These are phyloP conservation scores for Hordeum vulgare DNA, from an alignment of 176 grass and related monocot species.

Conservation along the genomic window DNA sequence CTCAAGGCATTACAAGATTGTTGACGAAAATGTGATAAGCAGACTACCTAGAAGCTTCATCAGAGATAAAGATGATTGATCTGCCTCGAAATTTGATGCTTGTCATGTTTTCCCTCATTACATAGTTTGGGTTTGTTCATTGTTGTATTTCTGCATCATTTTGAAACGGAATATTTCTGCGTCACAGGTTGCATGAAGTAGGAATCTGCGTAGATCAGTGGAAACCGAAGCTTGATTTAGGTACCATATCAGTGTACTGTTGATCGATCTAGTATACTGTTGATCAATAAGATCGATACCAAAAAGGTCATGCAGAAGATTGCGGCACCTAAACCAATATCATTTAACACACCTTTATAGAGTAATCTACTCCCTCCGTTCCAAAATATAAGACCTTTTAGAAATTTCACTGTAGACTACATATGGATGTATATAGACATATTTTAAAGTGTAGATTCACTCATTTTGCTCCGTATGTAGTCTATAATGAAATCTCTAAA, in stretches of 20 bases:
- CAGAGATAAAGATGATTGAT: constrained; percentile 66
- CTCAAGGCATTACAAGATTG: constrained; percentile 93
- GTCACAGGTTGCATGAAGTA: not conserved
- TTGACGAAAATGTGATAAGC: constrained; percentile 87
- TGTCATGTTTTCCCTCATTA: not conserved
- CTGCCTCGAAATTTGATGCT: not conserved
- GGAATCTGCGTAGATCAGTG: not conserved
- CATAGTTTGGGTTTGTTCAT: not conserved
- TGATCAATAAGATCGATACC: not conserved
- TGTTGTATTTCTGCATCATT: not conserved
- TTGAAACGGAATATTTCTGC: too few species aligned
- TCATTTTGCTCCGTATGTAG: too few species aligned
- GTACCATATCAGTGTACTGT: constrained; percentile 1
- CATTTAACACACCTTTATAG: not conserved
- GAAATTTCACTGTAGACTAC: too few species aligned
- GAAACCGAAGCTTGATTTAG: not conserved
- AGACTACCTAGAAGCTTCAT: constrained; percentile 58
- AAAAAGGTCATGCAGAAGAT: not conserved
- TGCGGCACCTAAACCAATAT: not conserved
- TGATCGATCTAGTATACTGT: constrained; percentile 7
- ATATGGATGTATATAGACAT: too few species aligned
- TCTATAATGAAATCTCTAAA: too few species aligned
- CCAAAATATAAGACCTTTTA: too few species aligned
- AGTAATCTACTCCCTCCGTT: too few species aligned
- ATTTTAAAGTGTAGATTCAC: too few species aligned